These are phyloP conservation scores for Sarocladium oryzae DNA, from an alignment of 2,329 filamentous ascomycete species.

Conservation along the genomic window DNA sequence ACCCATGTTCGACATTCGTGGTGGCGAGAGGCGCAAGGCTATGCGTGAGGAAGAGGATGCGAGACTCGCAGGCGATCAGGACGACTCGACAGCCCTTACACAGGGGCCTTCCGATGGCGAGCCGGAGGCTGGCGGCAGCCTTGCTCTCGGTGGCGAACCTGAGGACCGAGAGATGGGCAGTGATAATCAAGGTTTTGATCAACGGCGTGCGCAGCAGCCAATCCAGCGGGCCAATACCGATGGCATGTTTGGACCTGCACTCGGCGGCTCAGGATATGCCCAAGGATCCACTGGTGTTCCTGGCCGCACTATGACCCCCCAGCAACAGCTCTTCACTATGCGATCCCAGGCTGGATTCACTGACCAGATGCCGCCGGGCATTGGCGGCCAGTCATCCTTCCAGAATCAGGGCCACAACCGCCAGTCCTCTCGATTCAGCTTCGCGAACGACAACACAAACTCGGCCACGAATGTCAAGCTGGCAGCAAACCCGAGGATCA, in stretches of 20 bases:
- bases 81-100: conserved; percentile 36
- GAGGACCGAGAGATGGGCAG: conserved; percentile 63
- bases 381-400: conserved; percentile 38
- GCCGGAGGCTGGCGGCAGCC: conserved; percentile 72
- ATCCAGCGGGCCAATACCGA: conserved; percentile 58
- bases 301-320: conserved; percentile 72
- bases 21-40: conserved; percentile 72
- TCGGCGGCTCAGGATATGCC: conserved; percentile 40
- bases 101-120: conserved; percentile 60
- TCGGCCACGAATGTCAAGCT: conserved; percentile 59
- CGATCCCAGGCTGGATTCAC: conserved; percentile 55
- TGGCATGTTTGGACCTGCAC: conserved; percentile 47
- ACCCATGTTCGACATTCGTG: conserved; percentile 74
- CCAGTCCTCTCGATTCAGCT: conserved; percentile 82
- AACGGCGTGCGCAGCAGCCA: conserved; percentile 67
- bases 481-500: conserved; percentile 69
- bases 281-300: conserved; percentile 44
- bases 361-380: conserved; percentile 54
- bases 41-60: conserved; percentile 67
- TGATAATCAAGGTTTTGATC: conserved; percentile 44
- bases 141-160: conserved; percentile 86
- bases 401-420: conserved; percentile 65
- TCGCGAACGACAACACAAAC: conserved; percentile 65
- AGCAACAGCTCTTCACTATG: conserved; percentile 66
- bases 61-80: conserved; percentile 39